Evolutionary conservation across 2,329 filamentous ascomycete genomes (phyloP).

Genomic region (Colletotrichum somersetense): DNA sequence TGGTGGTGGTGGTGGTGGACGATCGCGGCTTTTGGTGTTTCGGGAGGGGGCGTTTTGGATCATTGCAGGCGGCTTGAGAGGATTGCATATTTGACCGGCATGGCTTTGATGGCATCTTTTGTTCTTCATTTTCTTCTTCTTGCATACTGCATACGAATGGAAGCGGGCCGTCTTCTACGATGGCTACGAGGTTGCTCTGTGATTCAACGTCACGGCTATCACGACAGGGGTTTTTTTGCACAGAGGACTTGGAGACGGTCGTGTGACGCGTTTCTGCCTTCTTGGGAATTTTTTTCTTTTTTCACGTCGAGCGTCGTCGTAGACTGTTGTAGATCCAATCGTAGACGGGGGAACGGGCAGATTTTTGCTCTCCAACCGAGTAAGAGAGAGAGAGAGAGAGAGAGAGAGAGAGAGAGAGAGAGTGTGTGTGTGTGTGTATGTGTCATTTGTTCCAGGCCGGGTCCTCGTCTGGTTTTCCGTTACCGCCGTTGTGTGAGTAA

Average conservation of each 20-base stretch:
- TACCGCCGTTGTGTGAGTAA: not conserved
- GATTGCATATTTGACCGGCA: not conserved
- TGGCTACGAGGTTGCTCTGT: not conserved
- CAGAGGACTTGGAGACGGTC: not conserved
- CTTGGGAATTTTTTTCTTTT: not conserved
- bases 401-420: too few species aligned
- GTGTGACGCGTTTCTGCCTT: not conserved
- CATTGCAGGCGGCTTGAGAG: not conserved
- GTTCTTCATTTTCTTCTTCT: not conserved
- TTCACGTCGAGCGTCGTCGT: not conserved
- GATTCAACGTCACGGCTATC: too few species aligned
- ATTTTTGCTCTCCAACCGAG: too few species aligned
- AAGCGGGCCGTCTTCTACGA: not conserved
- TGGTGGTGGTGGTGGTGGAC: too few species aligned
- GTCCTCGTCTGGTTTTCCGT: not conserved
- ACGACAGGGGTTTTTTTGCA: not conserved
- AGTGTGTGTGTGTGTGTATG: too few species aligned
- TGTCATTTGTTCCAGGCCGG: not conserved
- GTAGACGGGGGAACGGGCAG: not conserved
- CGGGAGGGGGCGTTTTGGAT: not conserved
- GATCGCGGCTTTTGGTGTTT: not conserved
- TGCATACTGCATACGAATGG: not conserved
- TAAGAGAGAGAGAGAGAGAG: too few species aligned
- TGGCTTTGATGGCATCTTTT: not conserved
- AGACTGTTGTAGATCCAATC: not conserved